Evolutionary conservation across 257 asterid species (phyloP), one percentile per base, ranked within the genome.

Genomic region (Cinchona pubescens): DNA sequence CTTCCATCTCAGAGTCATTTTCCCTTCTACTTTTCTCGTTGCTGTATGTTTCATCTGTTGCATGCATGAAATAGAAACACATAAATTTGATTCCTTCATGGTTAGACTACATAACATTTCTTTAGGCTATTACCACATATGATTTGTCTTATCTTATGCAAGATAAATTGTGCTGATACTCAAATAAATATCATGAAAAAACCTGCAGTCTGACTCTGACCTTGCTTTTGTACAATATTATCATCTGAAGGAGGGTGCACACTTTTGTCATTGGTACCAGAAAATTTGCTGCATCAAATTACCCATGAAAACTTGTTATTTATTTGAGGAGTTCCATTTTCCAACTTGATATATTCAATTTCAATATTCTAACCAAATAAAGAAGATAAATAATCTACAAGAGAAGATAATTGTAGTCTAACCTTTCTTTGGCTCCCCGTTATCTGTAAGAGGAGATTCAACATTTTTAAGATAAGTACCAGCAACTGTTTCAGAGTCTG

Each of bases 221-320:
- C 68, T 51, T 75, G n/a, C 7, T 53, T 53, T 18, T 43, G 71
- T 37, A 32, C 32, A n/a, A 1, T 8, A 25, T 46, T 30, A 76
- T 58, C 59, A 51, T 67, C 53, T 2, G 30, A 1, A 30, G 40
- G 16, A 32, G 43, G 49, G 25, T 42, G 45, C 53, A 23, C 38
- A 55, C 35, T 37, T 30, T 19, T 30, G 10, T 7, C 59, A 53
- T 65, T 21, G 19, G 67, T 27, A n/a, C 48, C 74, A 1, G 67
- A 27, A 67, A n/a, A n/a, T n/a, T n/a, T n/a, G 23, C 67, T 66
- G 66, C 56, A 53, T 49, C 45, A 27, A 15, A 34, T 48, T 23
- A 49, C 63, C 75, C 75, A 51, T 48, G 63, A 7, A 53, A 46
- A 12, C 23, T 69, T n/a, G 58, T 45, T 46, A 46, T 29, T 46